Percentiles rank a stretch among this genome's conserved stretches.
Evolutionary conservation across 148 eudicot species (phyloP).

Genomic region (Polygonum maritimum): DNA sequence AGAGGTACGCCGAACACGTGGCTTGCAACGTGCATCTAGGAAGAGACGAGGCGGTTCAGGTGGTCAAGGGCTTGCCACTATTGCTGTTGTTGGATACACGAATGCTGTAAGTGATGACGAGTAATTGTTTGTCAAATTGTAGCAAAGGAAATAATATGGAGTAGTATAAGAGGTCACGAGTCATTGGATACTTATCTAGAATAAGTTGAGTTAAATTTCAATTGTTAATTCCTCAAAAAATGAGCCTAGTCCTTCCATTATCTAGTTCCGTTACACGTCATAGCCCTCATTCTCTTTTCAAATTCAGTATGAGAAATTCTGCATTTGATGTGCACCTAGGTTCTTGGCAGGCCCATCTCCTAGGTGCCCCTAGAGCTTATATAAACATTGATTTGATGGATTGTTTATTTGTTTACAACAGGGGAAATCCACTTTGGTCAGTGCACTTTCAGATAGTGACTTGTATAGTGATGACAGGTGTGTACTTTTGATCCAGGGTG

Average conservation of each 20-base stretch:
- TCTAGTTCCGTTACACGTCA: not conserved
- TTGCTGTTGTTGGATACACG: conserved; percentile 93
- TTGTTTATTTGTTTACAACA: conserved; percentile 21
- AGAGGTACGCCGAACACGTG: conserved; percentile 88
- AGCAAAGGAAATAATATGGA: not conserved
- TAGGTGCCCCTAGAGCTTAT: too few species aligned
- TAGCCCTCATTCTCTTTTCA: not conserved
- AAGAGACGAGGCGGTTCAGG: conserved; percentile 59
- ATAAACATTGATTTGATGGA: not conserved
- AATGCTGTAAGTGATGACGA: conserved; percentile 69
- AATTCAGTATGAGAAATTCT: not conserved
- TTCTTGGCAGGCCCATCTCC: too few species aligned
- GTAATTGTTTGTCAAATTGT: not conserved
- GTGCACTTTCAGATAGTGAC: conserved; percentile 58
- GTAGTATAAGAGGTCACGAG: not conserved
- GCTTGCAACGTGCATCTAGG: conserved; percentile 86
- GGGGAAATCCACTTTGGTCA: conserved; percentile 96
- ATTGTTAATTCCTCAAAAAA: not conserved
- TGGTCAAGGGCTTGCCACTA: conserved; percentile 61
- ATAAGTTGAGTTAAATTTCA: conserved; percentile 7
- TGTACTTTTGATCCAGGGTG: not conserved
- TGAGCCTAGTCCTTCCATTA: not conserved
- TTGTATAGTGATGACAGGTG: conserved; percentile 76
- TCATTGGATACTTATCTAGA: not conserved
- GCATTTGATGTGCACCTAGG: not conserved